phyloP scores from a whole-genome alignment of 805 yeast genomes.

The Trichomonascus vanleenenianus region DNA sequence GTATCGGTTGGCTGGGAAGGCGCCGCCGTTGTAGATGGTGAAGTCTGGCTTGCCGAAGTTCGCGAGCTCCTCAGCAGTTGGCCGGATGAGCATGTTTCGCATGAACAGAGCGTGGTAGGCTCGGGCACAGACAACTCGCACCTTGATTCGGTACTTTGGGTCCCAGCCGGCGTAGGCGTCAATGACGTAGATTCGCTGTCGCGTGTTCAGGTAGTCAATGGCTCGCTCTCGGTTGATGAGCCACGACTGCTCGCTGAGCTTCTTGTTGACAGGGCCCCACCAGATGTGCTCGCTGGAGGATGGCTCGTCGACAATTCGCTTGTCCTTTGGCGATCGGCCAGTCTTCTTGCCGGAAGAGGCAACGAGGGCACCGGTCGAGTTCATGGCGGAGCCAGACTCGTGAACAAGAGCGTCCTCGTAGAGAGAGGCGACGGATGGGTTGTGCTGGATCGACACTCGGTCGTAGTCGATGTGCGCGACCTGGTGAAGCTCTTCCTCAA shows the following conservation, averaged over 20 bases:
- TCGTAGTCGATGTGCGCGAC: conserved; percentile 36
- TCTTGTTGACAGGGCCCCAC: conserved; percentile 99
- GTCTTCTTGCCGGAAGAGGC: conserved; percentile 95
- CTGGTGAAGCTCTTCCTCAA: conserved; percentile 34
- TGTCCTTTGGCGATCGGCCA: conserved; percentile 97
- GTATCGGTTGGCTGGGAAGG: conserved; percentile 94
- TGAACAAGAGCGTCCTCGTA: conserved; percentile 85
- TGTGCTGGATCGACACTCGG: conserved; percentile 48
- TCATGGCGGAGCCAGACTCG: conserved; percentile 85
- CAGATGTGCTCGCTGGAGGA: conserved; percentile 77
- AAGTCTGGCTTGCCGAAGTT: conserved; percentile 96
- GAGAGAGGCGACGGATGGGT: conserved; percentile 85
- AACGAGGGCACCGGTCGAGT: conserved; percentile 89
- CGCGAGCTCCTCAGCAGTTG: conserved; percentile 80
- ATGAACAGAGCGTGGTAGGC: conserved; percentile 97
- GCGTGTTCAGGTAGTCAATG: conserved; percentile 90
- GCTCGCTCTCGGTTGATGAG: conserved; percentile 93
- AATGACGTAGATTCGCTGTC: conserved; percentile 86
- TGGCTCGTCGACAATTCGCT: conserved; percentile 93
- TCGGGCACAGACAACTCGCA: conserved; percentile 93
- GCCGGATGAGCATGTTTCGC: conserved; percentile 97
- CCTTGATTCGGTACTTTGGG: conserved; percentile 93
- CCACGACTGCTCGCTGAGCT: conserved; percentile 93
- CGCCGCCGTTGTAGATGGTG: conserved; percentile 97
- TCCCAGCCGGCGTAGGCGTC: conserved; percentile 99